These are phyloP conservation scores for Rosa rugosa DNA, from an alignment of 306 rosid genomes.

Conservation along the genomic window DNA sequence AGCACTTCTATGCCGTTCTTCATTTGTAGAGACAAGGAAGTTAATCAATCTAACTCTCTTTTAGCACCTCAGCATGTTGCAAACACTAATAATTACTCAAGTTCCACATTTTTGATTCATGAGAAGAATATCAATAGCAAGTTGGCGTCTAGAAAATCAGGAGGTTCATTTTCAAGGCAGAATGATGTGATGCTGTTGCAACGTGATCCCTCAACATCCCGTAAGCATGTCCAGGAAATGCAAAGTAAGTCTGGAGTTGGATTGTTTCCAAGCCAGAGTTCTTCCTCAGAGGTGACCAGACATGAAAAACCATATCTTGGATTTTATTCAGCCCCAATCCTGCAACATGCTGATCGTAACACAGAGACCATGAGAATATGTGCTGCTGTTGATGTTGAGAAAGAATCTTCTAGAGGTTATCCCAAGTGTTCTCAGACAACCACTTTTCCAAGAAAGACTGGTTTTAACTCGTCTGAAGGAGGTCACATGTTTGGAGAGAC, in stretches of 20 bases:
- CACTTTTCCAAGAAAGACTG: constrained; percentile 43
- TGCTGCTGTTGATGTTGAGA: constrained; percentile 45
- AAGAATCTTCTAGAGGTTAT: constrained; percentile 49
- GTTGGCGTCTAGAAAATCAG: constrained; percentile 36
- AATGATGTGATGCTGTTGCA: constrained; percentile 37
- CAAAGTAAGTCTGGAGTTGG: constrained; percentile 35
- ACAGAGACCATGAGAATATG: constrained; percentile 48
- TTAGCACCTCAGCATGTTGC: constrained; percentile 35
- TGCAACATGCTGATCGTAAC: constrained; percentile 47
- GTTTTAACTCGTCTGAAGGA: constrained; percentile 42
- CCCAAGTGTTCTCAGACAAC: constrained; percentile 52
- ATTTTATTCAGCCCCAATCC: constrained; percentile 35
- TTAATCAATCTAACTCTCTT: constrained; percentile 39
- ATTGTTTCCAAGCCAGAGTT: constrained; percentile 36
- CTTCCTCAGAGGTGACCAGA: constrained; percentile 32
- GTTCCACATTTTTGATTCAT: constrained; percentile 43
- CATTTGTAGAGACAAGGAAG: constrained; percentile 29
- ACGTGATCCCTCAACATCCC: constrained; percentile 36
- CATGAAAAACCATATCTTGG: constrained; percentile 32
- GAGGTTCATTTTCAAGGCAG: constrained; percentile 40
- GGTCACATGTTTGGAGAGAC: constrained; percentile 43
- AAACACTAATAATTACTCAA: constrained; percentile 29
- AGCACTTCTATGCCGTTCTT: constrained; percentile 39
- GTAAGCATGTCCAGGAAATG: constrained; percentile 42
- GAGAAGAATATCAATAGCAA: constrained; percentile 47